Evolutionary conservation across 1,139 yeast genomes (phyloP).

Genomic region (Suhomyces panamericanus): DNA sequence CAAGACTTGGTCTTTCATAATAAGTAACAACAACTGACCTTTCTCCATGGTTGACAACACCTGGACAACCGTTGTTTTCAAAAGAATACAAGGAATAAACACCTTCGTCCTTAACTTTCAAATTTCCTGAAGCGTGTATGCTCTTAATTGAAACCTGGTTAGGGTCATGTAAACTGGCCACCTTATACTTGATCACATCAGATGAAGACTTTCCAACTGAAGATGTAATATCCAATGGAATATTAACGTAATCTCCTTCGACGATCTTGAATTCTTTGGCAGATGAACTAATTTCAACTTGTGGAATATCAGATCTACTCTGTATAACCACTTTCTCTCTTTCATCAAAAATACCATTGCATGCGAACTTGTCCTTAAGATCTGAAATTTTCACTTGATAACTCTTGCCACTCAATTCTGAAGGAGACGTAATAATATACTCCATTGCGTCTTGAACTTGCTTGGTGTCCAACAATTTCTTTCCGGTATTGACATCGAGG

Average conservation of each 20-base stretch:
- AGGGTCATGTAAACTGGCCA: conserved; percentile 21
- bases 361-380: conserved; percentile 70
- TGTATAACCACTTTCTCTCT: conserved; percentile 42
- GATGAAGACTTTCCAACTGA: conserved; percentile 26
- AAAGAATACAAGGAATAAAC: conserved; percentile 59
- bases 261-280: conserved; percentile 37
- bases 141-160: conserved; percentile 22
- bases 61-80: conserved; percentile 68
- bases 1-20: conserved; percentile 57
- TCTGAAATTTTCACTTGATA: conserved; percentile 63
- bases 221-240: conserved; percentile 55
- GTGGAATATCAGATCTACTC: conserved; percentile 24
- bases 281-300: conserved; percentile 9
- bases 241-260: conserved; percentile 58
- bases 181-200: conserved; percentile 31
- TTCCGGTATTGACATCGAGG: conserved; percentile 37
- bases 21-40: conserved; percentile 47
- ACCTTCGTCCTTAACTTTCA: conserved; percentile 59
- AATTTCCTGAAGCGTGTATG: conserved; percentile 35
- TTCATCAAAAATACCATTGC: conserved; percentile 51
- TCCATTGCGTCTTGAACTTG: conserved; percentile 44
- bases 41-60: conserved; percentile 41
- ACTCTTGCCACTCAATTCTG: conserved; percentile 63
- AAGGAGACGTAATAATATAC: conserved; percentile 53
- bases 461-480: conserved; percentile 47